Conservation (phyloP, 2,329 filamentous ascomycete genomes). For the Hortaea werneckii region DNA sequence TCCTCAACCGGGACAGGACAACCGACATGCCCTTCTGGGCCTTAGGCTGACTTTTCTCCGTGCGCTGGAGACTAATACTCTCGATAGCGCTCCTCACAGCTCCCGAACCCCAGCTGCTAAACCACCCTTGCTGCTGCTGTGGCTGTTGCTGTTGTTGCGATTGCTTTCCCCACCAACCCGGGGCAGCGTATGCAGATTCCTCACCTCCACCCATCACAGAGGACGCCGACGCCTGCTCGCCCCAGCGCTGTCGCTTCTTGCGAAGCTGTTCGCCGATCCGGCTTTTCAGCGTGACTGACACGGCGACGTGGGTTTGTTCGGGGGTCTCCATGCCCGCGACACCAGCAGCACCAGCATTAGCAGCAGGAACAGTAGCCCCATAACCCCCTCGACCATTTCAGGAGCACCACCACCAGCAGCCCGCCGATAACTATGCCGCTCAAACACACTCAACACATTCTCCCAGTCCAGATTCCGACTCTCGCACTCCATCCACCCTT, state of each 20-base stretch:
- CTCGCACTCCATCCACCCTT: constrained; percentile 76
- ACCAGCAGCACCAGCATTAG: constrained; percentile 2
- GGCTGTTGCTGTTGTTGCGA: no score
- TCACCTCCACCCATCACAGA: constrained; percentile 30
- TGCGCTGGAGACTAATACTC: constrained; percentile 65
- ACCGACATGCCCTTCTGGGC: constrained; percentile 75
- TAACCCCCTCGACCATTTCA: no score
- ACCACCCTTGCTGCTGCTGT: constrained; percentile 36
- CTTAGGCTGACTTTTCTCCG: constrained; percentile 67
- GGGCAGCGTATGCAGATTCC: constrained; percentile 38
- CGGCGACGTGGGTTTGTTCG: constrained; percentile 55
- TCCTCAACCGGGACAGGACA: constrained; percentile 61
- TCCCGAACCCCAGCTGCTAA: constrained; percentile 55
- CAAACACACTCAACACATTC: constrained; percentile 66
- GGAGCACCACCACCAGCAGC: constrained; percentile 16
- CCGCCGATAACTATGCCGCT: constrained; percentile 60
- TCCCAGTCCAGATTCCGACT: constrained; percentile 75
- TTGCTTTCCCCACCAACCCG: not conserved
- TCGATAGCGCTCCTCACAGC: constrained; percentile 74
- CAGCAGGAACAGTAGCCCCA: not conserved
- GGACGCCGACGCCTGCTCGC: constrained; percentile 28
- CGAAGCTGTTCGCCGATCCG: constrained; percentile 59
- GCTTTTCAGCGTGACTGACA: constrained; percentile 64
- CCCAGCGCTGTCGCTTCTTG: constrained; percentile 38
- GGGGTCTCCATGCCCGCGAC: constrained; percentile 1